Base-by-base conservation (phyloP, 345 rosid genomes). In the Gynandropsis gynandra region DNA sequence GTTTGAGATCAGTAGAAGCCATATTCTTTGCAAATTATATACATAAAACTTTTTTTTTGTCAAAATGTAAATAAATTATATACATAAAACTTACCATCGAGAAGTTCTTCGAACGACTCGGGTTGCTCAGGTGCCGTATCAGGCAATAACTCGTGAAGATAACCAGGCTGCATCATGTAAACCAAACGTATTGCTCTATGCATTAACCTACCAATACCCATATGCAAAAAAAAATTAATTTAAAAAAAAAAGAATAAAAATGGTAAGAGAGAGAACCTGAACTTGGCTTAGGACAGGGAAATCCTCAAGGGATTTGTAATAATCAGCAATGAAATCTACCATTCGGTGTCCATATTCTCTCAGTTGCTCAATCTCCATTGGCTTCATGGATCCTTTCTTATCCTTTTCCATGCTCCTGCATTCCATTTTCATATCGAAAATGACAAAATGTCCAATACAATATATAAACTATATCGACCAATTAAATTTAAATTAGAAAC, bases 311-410 rank as follows among this genome's bases (percentile, higher is more conserved):
- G 38, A 39, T 55, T 56, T 63, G 62, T 63, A 63, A 49, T 56
- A 63, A 24, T 63, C 68, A 55, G 68, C 68, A 35, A 63, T 63
- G 27, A 63, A 63, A 63, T 63, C 68, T 33, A 63, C 57, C 68
- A 63, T 63, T 49, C 48, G 33, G 17, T 63, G 68, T 16, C 68
- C 68, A 48, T 63, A 56, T 56, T 63, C 57, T 42, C 68, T 56
- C 43, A 63, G 39, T 51, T 48, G 9, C 51, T 63, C 68, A 56
- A 50, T 63, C 1, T 56, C 57, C 62, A 63, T 42, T 42, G 68
- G 51, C 48, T 35, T 63, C 29, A 24, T n/a, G n/a, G n/a, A n/a
- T n/a, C n/a, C n/a, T n/a, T n/a, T n/a, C n/a, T n/a, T n/a, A n/a
- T n/a, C n/a, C n/a, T n/a, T n/a, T n/a, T n/a, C n/a, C n/a, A n/a